A percentile compares a stretch with the other conserved stretches of the same genome.
These are phyloP conservation scores for Flueggea neowawraea DNA, from an alignment of 441 rosid genomes.

Conservation along the genomic window DNA sequence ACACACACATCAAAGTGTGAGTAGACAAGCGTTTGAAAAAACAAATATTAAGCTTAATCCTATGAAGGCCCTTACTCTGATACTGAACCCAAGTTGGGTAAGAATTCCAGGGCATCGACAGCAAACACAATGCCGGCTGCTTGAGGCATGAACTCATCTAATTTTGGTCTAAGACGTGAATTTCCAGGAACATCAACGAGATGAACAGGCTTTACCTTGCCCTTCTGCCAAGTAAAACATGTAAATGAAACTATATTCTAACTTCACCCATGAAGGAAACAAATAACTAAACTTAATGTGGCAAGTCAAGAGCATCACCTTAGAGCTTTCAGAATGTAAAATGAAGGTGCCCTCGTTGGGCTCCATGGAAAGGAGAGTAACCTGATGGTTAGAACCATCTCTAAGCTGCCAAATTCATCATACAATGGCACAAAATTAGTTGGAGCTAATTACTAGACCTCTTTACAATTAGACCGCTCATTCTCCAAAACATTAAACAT, in stretches of 20 bases:
- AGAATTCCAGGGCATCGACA: constrained; percentile 85
- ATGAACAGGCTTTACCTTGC: constrained; percentile 71
- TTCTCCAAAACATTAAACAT: too few relatives aligned
- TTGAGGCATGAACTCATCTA: constrained; percentile 75
- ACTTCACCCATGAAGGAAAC: too few relatives aligned
- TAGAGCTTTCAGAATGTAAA: constrained; percentile 56
- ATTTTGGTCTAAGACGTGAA: constrained; percentile 74
- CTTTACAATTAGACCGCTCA: neutral
- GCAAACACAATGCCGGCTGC: constrained; percentile 87
- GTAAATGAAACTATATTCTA: neutral
- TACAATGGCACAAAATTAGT: constrained; percentile 13
- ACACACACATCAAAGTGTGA: neutral
- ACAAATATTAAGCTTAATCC: neutral
- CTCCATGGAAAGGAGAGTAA: constrained; percentile 89
- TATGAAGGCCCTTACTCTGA: constrained; percentile 53
- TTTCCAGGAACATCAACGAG: constrained; percentile 95
- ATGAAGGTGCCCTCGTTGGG: constrained; percentile 76
- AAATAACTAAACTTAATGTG: too few relatives aligned
- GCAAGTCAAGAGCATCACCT: constrained; percentile 35
- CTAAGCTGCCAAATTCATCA: constrained; percentile 52
- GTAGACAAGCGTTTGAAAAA: neutral
- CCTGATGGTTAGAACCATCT: constrained; percentile 84
- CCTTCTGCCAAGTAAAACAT: constrained; percentile 37
- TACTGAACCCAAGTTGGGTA: constrained; percentile 63
- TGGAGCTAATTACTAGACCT: neutral